Base-by-base conservation (phyloP, 257 asterid genomes). In the Voacanga thouarsii region DNA sequence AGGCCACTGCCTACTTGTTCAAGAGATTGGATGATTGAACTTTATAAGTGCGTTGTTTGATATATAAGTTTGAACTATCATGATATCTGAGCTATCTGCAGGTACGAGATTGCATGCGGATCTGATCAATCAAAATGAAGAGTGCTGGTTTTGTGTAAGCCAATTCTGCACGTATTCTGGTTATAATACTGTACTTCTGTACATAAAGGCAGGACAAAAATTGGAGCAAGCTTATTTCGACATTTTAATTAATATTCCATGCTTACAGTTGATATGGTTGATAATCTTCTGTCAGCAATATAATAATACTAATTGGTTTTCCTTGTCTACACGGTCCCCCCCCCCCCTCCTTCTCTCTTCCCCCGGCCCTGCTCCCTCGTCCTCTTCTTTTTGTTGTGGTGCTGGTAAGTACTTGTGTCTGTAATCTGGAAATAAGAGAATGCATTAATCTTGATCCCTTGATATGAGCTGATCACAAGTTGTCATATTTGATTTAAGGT, bases 1-100 rank as follows among this genome's bases (percentile, higher is more conserved):
- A 50, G 47, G 66, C 65, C 43, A 0, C 16, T 60, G 73, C 45
- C 77, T 78, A 45, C 77, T 61, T 47, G 67, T 60, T 60, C 65
- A 9, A 26, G 63, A 37, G 5, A 61, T 78, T 61, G 11, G 55
- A 72, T 78, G 51, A 72, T 63, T 28, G 37, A 33, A 71, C 65
- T 47, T 37, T 59, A 59, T 71, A 45, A 33, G 6, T n/a, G 44
- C 51, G 72, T 4, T 23, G 45, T 49, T 71, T 64, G 26, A 8
- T 71, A 37, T 78, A 14, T 51, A 65, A 65, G 30, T 16, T 72
- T 7, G 23, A 51, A 14, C 43, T 18, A 2, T 70, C 55, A 23
- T 18, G 64, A 45, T 71, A 61, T 19, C 56, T 51, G 3, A 70
- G 71, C 47, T 72, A 30, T 50, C 56, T n/a, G 65, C 74, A 76